A percentile compares a stretch with the other conserved stretches of the same genome.
These are phyloP conservation scores for Trichoderma brevicompactum DNA, from an alignment of 2,329 filamentous ascomycete genomes.

Conservation along the genomic window DNA sequence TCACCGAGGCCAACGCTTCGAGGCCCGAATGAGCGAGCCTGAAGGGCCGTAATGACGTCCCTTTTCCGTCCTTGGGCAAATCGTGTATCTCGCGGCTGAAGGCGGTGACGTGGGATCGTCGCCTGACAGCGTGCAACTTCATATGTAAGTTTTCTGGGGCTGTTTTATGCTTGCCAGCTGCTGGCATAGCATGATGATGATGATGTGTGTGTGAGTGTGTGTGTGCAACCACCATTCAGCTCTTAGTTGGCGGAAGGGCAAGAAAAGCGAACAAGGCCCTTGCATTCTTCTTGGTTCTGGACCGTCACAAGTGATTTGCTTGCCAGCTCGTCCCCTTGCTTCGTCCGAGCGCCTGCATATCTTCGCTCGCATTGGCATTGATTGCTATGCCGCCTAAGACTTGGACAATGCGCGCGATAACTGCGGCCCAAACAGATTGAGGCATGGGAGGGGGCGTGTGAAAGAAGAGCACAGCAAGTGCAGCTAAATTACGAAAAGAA, in stretches of 20 bases:
- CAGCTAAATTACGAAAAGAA: background rate
- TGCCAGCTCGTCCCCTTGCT: background rate
- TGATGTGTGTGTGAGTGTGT: too few species aligned
- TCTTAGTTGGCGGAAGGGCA: background rate
- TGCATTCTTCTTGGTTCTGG: background rate
- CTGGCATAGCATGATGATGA: background rate
- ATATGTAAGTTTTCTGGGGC: background rate
- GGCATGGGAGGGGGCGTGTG: background rate
- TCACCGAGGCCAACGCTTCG: conserved; percentile 20
- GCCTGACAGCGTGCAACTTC: background rate
- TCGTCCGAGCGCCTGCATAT: background rate
- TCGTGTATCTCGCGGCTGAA: conserved; percentile 3
- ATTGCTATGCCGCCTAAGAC: background rate
- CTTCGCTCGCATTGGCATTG: background rate
- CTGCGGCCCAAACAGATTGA: background rate
- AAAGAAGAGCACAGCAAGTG: background rate
- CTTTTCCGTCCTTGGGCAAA: background rate
- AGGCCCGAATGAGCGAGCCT: conserved; percentile 10
- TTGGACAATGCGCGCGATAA: background rate
- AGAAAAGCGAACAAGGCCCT: background rate
- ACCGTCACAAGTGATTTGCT: background rate
- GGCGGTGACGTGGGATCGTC: conserved; percentile 21
- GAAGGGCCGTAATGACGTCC: conserved; percentile 16
- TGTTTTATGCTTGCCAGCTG: background rate
- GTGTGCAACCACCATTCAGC: conserved; percentile 12